Percentiles rank a stretch among this genome's conserved stretches.
Conservation (phyloP, 2,329 filamentous ascomycete species). For the Paramyrothecium sp. region DNA sequence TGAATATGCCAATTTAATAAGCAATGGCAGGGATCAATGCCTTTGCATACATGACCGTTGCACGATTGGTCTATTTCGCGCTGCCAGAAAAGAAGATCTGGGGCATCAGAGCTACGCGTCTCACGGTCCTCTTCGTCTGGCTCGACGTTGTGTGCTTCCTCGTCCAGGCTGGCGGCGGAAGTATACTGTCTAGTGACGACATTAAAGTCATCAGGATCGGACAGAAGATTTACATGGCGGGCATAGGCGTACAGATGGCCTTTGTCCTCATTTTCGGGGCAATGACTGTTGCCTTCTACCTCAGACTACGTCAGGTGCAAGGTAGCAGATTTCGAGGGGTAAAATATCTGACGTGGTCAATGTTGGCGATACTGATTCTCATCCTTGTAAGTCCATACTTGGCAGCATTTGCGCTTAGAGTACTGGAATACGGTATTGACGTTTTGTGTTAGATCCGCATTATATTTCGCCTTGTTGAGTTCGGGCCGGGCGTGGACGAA, state of each 20-base stretch:
- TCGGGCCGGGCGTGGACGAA: constrained; percentile 39
- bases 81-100: constrained; percentile 35
- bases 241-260: constrained; percentile 33
- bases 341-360: constrained; percentile 29
- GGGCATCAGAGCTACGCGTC: constrained; percentile 29
- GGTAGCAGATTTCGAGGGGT: constrained; percentile 24
- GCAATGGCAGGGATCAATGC: constrained; percentile 35
- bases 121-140: constrained; percentile 46
- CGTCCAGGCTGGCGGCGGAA: constrained; percentile 39
- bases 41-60: constrained; percentile 43
- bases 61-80: constrained; percentile 35
- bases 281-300: constrained; percentile 34
- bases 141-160: constrained; percentile 47
- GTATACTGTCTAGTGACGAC: constrained; percentile 28
- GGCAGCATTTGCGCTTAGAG: too few relatives aligned
- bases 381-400: constrained; percentile 28
- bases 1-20: constrained; percentile 1
- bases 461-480: constrained; percentile 60
- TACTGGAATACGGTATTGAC: constrained; percentile 4
- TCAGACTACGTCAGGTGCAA: constrained; percentile 17
- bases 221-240: constrained; percentile 36
- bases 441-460: constrained; percentile 45
- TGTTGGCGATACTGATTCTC: constrained; percentile 30
- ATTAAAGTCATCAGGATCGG: constrained; percentile 27
- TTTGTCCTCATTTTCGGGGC: constrained; percentile 35